phyloP scores from a whole-genome alignment of 345 rosid species.

The Dimocarpus longan region DNA sequence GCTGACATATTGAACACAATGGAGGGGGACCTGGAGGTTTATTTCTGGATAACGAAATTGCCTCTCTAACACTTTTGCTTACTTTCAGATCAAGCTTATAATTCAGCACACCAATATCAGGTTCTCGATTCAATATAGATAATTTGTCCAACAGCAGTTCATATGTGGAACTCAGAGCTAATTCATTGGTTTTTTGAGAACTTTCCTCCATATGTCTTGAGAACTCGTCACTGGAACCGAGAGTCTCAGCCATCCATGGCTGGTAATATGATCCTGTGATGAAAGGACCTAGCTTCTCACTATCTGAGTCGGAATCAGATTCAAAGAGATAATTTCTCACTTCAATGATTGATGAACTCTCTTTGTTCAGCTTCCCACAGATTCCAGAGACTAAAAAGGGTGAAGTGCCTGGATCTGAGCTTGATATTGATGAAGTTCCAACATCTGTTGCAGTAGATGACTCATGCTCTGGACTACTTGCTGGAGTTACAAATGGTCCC shows the following conservation, averaged over 20 bases:
- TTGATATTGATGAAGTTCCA: constrained; percentile 86
- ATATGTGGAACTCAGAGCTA: constrained; percentile 43
- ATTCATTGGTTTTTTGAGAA: constrained; percentile 41
- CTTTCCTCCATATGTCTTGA: constrained; percentile 39
- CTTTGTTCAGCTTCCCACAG: constrained; percentile 58
- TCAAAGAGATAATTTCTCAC: constrained; percentile 51
- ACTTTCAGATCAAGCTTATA: constrained; percentile 55
- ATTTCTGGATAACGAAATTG: constrained; percentile 73
- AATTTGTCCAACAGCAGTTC: constrained; percentile 51
- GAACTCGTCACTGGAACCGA: constrained; percentile 49
- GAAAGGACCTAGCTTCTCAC: constrained; percentile 51
- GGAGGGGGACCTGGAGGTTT: constrained; percentile 93
- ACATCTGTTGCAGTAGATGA: constrained; percentile 70
- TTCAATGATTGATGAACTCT: constrained; percentile 41
- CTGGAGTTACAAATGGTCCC: constrained; percentile 91
- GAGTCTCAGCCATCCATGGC: constrained; percentile 55
- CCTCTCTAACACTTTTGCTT: constrained; percentile 84
- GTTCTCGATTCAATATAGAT: constrained; percentile 53
- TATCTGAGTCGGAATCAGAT: constrained; percentile 71
- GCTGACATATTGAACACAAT: constrained; percentile 91
- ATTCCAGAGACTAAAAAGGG: constrained; percentile 60
- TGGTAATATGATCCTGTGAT: constrained; percentile 49
- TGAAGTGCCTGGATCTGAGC: constrained; percentile 87
- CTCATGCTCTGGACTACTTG: constrained; percentile 91
- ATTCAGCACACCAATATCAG: constrained; percentile 44